These are phyloP conservation scores for Phytophthora tentaculata DNA, from an alignment of 352 stramenopile species.

Conservation along the genomic window DNA sequence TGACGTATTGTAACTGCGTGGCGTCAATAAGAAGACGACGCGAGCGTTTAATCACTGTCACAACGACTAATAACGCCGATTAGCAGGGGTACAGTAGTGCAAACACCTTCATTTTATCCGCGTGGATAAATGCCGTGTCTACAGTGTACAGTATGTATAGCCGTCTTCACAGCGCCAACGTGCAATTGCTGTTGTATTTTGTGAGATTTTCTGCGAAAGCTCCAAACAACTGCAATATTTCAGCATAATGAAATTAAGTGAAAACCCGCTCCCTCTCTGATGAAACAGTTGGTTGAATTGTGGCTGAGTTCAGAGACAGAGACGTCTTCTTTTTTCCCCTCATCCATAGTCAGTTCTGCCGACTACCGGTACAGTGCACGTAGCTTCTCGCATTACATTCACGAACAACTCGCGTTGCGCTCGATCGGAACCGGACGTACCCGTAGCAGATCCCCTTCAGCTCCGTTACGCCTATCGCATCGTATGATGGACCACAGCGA, in stretches of 20 bases:
- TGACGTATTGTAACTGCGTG: not conserved
- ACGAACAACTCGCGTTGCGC: constrained; percentile 5
- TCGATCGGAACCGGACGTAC: constrained; percentile 22
- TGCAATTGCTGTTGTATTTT: not conserved
- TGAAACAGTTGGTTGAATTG: constrained; percentile 20
- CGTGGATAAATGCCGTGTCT: not conserved
- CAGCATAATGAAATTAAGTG: constrained; percentile 18
- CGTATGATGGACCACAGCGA: constrained; percentile 32
- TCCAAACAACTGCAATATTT: constrained; percentile 17
- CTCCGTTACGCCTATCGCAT: constrained; percentile 14
- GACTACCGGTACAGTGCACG: not conserved
- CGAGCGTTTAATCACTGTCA: constrained; percentile 4
- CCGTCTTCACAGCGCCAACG: not conserved
- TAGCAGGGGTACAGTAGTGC: constrained; percentile 2
- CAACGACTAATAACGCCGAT: not conserved
- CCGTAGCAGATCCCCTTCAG: constrained; percentile 19
- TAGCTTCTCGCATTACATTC: constrained; percentile 7
- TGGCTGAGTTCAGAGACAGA: constrained; percentile 11
- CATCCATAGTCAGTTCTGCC: constrained; percentile 19
- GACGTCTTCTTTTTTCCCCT: constrained; percentile 22
- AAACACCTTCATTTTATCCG: too few species aligned
- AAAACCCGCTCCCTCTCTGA: constrained; percentile 6
- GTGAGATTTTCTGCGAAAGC: constrained; percentile 24
- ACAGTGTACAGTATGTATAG: not conserved
- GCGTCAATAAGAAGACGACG: not conserved